Evolutionary conservation across 345 rosid genomes (phyloP).

Genomic region (Linum usitatissimum): DNA sequence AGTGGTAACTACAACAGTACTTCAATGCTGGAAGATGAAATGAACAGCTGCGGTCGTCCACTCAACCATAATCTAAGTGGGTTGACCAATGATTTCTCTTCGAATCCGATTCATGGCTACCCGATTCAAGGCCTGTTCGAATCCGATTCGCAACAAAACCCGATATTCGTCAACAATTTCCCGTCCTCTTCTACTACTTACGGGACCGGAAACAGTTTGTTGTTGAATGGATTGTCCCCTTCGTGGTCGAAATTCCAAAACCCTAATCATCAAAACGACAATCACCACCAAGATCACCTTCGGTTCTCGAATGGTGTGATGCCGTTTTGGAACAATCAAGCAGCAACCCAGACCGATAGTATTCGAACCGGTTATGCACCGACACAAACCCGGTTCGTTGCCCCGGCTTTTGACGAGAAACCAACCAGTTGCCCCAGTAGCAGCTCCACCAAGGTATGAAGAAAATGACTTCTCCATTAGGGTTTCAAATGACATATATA

Average conservation of each 20-base stretch:
- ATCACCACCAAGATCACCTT: constrained; percentile 4
- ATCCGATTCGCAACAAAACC: constrained; percentile 11
- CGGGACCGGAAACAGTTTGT: constrained; percentile 7
- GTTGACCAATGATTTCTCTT: no score
- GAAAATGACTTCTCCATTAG: background rate
- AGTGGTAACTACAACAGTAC: constrained; percentile 15
- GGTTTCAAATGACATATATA: no score
- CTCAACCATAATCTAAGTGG: no score
- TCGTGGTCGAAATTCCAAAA: constrained; percentile 15
- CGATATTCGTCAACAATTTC: constrained; percentile 14
- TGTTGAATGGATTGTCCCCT: constrained; percentile 13
- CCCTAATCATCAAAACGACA: constrained; percentile 16
- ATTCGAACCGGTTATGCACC: constrained; percentile 5
- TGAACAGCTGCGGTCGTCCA: constrained; percentile 6
- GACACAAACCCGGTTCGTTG: constrained; percentile 15
- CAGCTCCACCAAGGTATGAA: constrained; percentile 10
- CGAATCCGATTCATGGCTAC: no score
- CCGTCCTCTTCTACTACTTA: constrained; percentile 9
- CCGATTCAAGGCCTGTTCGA: constrained; percentile 17
- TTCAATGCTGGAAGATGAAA: constrained; percentile 18
- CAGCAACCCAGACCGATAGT: constrained; percentile 1
- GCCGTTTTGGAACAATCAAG: constrained; percentile 17
- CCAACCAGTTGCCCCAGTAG: constrained; percentile 14
- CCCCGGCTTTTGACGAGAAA: constrained; percentile 26
- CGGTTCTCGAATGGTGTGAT: background rate